Conservation (phyloP, 306 rosid genomes). For the Oemleria cerasiformis region DNA sequence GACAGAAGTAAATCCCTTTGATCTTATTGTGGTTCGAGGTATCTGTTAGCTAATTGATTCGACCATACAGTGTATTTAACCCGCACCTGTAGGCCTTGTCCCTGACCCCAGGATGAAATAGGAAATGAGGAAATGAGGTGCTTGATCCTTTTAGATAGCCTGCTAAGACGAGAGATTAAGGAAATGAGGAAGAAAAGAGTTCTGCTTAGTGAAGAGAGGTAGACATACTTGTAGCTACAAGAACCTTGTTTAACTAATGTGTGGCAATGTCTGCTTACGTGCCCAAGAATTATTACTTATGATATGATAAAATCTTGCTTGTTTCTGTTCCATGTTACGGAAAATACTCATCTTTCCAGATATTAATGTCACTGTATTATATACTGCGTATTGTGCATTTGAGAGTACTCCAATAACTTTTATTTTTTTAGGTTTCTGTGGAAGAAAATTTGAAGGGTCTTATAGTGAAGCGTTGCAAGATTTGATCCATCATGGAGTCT, state of each 20-base stretch:
- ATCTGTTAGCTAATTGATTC: no score
- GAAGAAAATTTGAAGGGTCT: neutral
- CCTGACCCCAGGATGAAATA: no score
- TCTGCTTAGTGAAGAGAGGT: no score
- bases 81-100: no score
- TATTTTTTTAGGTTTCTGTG: slow-evolving; percentile 5
- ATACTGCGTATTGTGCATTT: neutral
- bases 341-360: neutral
- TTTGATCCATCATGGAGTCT: slow-evolving; percentile 39
- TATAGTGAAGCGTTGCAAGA: slow-evolving; percentile 8
- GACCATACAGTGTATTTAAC: no score
- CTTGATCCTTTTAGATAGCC: no score
- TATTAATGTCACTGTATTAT: neutral
- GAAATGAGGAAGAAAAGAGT: no score
- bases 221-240: no score
- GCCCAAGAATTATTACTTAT: neutral
- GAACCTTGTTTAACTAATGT: neutral
- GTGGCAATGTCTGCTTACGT: neutral
- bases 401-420: neutral
- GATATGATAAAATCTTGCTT: neutral
- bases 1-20: neutral
- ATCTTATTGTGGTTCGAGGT: no score
- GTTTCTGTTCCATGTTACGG: neutral
- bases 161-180: no score
- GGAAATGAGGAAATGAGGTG: no score